These are phyloP conservation scores for Astragalus membranaceus DNA, from an alignment of 306 rosid genomes.

Conservation along the genomic window DNA sequence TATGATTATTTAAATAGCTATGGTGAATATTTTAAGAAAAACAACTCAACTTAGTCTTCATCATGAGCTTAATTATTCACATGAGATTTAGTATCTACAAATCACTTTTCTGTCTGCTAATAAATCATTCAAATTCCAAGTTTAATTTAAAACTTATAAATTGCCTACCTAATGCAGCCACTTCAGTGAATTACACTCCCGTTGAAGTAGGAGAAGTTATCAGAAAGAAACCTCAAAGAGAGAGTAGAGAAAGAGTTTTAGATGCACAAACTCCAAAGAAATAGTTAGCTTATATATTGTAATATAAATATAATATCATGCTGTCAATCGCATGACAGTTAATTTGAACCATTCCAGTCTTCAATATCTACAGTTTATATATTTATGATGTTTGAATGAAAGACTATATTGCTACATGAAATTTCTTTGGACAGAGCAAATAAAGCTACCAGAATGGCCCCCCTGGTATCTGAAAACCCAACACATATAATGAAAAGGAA, in stretches of 20 bases:
- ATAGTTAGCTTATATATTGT: background rate
- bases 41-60: no score
- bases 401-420: constrained; percentile 7
- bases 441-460: constrained; percentile 21
- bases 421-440: constrained; percentile 10
- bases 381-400: constrained; percentile 17
- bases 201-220: constrained; percentile 20
- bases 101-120: background rate
- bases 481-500: background rate
- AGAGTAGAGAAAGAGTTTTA: background rate
- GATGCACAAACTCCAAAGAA: constrained; percentile 29
- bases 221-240: background rate
- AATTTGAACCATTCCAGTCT: constrained; percentile 16
- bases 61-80: no score
- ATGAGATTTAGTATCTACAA: background rate
- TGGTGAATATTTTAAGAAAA: background rate
- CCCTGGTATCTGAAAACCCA: constrained; percentile 20
- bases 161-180: background rate
- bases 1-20: background rate
- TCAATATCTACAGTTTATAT: constrained; percentile 8
- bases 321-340: constrained; percentile 17
- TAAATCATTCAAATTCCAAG: background rate
- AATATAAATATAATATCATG: background rate
- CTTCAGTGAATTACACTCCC: constrained; percentile 12
- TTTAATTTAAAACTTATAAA: background rate